Evolutionary conservation across 2,329 filamentous ascomycete species (phyloP).

Genomic region (Juglanconis oblonga): DNA sequence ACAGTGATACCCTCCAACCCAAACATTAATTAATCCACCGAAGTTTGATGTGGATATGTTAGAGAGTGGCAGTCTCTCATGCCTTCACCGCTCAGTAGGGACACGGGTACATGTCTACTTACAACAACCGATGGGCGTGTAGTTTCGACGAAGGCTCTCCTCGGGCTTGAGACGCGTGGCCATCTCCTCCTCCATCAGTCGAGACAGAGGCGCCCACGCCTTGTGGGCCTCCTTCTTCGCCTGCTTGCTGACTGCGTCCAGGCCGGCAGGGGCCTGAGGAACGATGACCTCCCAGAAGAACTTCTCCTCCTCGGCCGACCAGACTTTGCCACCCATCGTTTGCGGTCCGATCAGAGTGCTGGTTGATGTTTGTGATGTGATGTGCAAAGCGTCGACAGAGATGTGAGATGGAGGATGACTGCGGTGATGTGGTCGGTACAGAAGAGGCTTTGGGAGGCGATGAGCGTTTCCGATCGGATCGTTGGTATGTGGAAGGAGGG

Average conservation of each 20-base stretch:
- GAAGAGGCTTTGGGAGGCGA: not conserved
- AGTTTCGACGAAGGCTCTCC: slow-evolving; percentile 21
- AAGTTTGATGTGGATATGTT: not conserved
- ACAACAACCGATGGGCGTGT: slow-evolving; percentile 28
- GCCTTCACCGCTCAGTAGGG: not conserved
- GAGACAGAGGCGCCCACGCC: slow-evolving; percentile 16
- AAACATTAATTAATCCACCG: too few species aligned
- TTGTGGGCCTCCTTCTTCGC: slow-evolving; percentile 23
- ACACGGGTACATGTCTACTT: slow-evolving; percentile 15
- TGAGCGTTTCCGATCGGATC: not conserved
- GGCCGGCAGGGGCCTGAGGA: slow-evolving; percentile 26
- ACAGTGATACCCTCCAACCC: too few species aligned
- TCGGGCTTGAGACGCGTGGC: slow-evolving; percentile 19
- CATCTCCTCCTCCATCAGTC: not conserved
- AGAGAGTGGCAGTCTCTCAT: not conserved
- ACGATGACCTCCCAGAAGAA: slow-evolving; percentile 43
- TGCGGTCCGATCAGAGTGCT: not conserved
- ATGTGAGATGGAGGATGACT: too few species aligned
- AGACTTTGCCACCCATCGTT: slow-evolving; percentile 49
- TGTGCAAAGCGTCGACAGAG: too few species aligned
- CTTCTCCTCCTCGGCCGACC: slow-evolving; percentile 46
- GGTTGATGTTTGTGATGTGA: not conserved
- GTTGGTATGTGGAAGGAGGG: not conserved
- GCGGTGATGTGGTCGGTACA: too few species aligned
- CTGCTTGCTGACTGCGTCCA: slow-evolving; percentile 17